These are phyloP conservation scores for Pseudozyma tsukubaensis DNA, from an alignment of 1,284 basidiomycete species.

Conservation along the genomic window DNA sequence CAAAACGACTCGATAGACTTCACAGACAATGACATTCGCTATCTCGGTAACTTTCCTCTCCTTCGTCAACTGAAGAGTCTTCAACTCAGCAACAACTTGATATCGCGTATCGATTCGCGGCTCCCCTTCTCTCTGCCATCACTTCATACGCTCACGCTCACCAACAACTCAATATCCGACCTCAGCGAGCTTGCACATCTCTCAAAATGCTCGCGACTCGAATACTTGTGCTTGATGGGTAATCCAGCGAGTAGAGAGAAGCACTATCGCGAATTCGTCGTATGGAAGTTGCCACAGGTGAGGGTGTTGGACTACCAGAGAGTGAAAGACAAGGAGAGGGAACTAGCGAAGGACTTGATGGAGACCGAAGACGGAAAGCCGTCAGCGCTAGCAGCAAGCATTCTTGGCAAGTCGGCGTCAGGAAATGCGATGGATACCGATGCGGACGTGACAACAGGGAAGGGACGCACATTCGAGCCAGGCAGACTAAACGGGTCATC, in stretches of 20 bases:
- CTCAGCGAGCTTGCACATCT: conserved; percentile 87
- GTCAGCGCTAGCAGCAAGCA: conserved; percentile 70
- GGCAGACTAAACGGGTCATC: conserved; percentile 65
- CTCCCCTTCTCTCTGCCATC: conserved; percentile 85
- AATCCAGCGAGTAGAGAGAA: conserved; percentile 92
- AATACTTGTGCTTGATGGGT: conserved; percentile 85
- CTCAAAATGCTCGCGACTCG: conserved; percentile 80
- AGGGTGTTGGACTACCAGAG: conserved; percentile 96
- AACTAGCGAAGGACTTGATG: conserved; percentile 54
- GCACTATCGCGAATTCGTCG: conserved; percentile 91
- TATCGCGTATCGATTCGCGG: conserved; percentile 82
- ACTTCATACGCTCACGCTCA: conserved; percentile 76
- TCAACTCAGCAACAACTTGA: conserved; percentile 86
- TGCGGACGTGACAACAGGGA: conserved; percentile 64
- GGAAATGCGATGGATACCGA: conserved; percentile 72
- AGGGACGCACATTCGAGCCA: conserved; percentile 73
- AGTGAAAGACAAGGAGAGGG: conserved; percentile 81
- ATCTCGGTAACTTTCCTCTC: conserved; percentile 86
- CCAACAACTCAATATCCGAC: conserved; percentile 73
- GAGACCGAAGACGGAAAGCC: conserved; percentile 57
- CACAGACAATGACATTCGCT: conserved; percentile 92
- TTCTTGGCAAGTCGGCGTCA: conserved; percentile 76
- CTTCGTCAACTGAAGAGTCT: conserved; percentile 82
- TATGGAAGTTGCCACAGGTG: conserved; percentile 74
- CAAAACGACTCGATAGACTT: conserved; percentile 94